Conservation (phyloP, 2,329 filamentous ascomycete genomes). For the Neobulgaria alba region DNA sequence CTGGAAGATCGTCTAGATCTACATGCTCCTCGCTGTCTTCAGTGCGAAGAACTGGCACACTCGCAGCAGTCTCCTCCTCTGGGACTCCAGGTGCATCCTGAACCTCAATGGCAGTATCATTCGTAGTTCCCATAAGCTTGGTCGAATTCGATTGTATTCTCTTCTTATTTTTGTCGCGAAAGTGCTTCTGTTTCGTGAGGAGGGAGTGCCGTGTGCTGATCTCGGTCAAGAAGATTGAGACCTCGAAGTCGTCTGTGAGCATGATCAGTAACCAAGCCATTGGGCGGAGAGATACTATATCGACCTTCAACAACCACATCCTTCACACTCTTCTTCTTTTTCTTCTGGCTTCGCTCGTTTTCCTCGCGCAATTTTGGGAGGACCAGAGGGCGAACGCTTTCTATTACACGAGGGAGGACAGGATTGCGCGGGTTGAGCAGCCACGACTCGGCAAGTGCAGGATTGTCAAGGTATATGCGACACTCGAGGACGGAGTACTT, state of each 20-base stretch:
- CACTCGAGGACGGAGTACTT: conserved; percentile 94
- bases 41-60: neutral
- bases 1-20: conserved; percentile 21
- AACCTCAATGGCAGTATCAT: conserved; percentile 38
- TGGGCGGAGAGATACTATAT: too few relatives aligned
- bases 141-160: conserved; percentile 45
- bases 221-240: conserved; percentile 87
- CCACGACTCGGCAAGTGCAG: conserved; percentile 73
- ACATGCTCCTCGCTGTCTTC: conserved; percentile 19
- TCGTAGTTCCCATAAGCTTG: conserved; percentile 48
- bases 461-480: conserved; percentile 91
- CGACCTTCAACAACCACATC: conserved; percentile 76
- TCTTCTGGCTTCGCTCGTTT: conserved; percentile 50
- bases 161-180: conserved; percentile 47
- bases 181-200: conserved; percentile 76
- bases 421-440: conserved; percentile 69
- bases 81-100: conserved; percentile 24
- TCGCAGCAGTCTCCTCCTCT: conserved; percentile 20
- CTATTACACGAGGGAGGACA: conserved; percentile 73
- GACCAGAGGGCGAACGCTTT: conserved; percentile 75
- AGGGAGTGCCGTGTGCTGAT: conserved; percentile 77
- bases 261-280: conserved; percentile 9
- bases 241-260: conserved; percentile 78
- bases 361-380: conserved; percentile 88
- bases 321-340: conserved; percentile 66